Percentiles rank a stretch among this genome's conserved stretches.
Conservation (phyloP, 495 filamentous ascomycete species). For the Hypoxylon cercidicola region DNA sequence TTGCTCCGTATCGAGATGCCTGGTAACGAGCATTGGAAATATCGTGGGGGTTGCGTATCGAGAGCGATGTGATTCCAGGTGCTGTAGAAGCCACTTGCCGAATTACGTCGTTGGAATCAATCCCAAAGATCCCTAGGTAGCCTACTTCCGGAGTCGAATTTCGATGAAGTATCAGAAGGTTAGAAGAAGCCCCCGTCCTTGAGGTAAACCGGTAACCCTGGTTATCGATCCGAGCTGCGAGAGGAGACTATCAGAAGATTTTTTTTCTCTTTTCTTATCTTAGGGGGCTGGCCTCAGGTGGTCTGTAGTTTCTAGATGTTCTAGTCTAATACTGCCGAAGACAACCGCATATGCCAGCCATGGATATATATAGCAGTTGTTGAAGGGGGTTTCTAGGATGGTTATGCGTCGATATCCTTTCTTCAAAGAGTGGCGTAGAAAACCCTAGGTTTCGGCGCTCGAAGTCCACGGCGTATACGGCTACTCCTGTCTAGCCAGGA, state of each 20-base stretch:
- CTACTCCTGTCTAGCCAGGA: conserved; percentile 16
- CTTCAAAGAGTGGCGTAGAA: conserved; percentile 19
- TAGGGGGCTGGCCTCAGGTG: conserved; percentile 16
- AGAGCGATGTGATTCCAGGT: conserved; percentile 25
- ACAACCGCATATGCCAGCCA: conserved; percentile 21
- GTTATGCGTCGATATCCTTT: conserved; percentile 15
- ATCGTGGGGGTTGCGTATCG: conserved; percentile 36
- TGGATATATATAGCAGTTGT: conserved; percentile 18
- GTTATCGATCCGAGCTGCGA: conserved; percentile 15
- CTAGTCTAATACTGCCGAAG: conserved; percentile 19
- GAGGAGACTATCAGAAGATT: conserved; percentile 3
- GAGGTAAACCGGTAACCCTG: conserved; percentile 14
- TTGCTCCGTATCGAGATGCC: conserved; percentile 66
- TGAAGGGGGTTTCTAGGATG: conserved; percentile 9
- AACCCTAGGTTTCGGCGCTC: conserved; percentile 20
- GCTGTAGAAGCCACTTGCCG: conserved; percentile 27
- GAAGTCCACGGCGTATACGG: conserved; percentile 8
- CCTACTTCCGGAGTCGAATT: conserved; percentile 14
- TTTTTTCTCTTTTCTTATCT: neutral
- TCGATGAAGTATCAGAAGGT: conserved; percentile 10
- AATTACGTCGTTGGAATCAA: conserved; percentile 23
- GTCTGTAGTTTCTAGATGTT: conserved; percentile 21
- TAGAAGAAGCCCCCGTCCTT: conserved; percentile 14
- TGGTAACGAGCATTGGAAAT: conserved; percentile 70
- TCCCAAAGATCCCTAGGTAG: conserved; percentile 6